phyloP scores from a whole-genome alignment of 2,329 filamentous ascomycete species.

The Lecanicillium sp. region DNA sequence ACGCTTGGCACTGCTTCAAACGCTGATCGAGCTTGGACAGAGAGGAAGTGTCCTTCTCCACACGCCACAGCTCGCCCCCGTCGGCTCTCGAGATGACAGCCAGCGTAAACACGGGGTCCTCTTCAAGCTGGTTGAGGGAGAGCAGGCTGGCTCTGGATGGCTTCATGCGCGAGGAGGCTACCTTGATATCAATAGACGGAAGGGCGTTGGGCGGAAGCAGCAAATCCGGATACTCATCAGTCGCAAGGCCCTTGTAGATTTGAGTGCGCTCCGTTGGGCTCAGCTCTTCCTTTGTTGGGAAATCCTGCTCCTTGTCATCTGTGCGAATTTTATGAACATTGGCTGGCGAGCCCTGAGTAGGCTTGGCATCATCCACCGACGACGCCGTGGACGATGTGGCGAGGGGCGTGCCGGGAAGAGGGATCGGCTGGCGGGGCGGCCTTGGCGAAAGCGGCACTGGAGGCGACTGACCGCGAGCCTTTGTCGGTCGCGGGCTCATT shows the following conservation, averaged over 20 bases:
- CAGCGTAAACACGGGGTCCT: slow-evolving; percentile 90
- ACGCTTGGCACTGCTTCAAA: slow-evolving; percentile 66
- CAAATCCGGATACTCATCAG: slow-evolving; percentile 80
- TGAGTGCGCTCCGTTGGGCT: slow-evolving; percentile 40
- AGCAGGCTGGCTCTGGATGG: slow-evolving; percentile 83
- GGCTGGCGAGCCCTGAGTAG: slow-evolving; percentile 4
- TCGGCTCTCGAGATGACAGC: slow-evolving; percentile 76
- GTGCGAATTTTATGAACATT: slow-evolving; percentile 11
- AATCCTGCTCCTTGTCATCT: slow-evolving; percentile 31
- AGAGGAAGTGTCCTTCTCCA: slow-evolving; percentile 85
- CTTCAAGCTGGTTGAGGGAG: slow-evolving; percentile 72
- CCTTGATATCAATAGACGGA: slow-evolving; percentile 76
- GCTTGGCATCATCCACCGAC: slow-evolving; percentile 11
- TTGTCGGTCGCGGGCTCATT: slow-evolving; percentile 51
- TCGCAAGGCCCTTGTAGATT: slow-evolving; percentile 72
- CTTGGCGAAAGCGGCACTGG: slow-evolving; percentile 65
- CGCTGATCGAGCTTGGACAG: slow-evolving; percentile 76
- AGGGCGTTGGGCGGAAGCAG: slow-evolving; percentile 83
- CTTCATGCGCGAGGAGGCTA: slow-evolving; percentile 90
- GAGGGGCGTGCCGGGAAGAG: slow-evolving; percentile 59
- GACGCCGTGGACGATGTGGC: slow-evolving; percentile 45
- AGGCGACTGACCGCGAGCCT: slow-evolving; percentile 53
- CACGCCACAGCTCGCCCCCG: slow-evolving; percentile 77
- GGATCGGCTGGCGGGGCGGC: slow-evolving; percentile 66
- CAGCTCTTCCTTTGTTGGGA: slow-evolving; percentile 23